A percentile compares a stretch with the other conserved stretches of the same genome.
phyloP scores from a whole-genome alignment of 2,329 filamentous ascomycete species.

The Penicillium palitans region DNA sequence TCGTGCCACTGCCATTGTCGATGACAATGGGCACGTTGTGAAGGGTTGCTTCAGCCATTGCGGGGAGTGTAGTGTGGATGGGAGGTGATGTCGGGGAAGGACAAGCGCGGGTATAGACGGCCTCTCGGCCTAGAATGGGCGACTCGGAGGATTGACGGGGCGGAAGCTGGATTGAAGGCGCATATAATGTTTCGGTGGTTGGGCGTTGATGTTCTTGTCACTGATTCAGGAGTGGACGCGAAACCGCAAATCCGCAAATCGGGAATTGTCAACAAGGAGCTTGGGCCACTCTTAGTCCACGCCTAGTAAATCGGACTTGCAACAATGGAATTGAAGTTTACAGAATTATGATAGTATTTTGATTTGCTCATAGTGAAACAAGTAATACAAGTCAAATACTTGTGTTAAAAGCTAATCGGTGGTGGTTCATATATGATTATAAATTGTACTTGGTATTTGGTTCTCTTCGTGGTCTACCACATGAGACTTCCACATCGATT shows the following conservation, averaged over 20 bases:
- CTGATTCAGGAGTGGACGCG: constrained; percentile 20
- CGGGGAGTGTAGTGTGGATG: constrained; percentile 22
- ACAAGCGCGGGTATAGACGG: constrained; percentile 28
- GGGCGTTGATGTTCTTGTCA: constrained; percentile 15
- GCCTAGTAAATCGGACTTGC: neutral
- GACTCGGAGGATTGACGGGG: constrained; percentile 13
- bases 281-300: constrained; percentile 36
- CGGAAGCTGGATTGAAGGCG: constrained; percentile 8
- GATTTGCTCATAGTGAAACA: neutral
- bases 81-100: constrained; percentile 21
- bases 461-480: neutral
- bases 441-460: neutral
- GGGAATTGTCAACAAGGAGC: constrained; percentile 40
- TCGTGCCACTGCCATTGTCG: constrained; percentile 97
- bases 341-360: neutral
- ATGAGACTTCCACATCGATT: neutral
- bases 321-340: neutral
- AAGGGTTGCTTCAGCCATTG: constrained; percentile 66
- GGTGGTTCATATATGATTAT: neutral
- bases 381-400: neutral
- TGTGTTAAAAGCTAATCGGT: neutral
- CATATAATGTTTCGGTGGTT: constrained; percentile 15
- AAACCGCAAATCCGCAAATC: constrained; percentile 30
- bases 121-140: constrained; percentile 33
- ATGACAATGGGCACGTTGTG: constrained; percentile 99